Percentiles rank a stretch among this genome's conserved stretches.
Conservation (phyloP, 1,139 yeast genomes). For the Candida albicans region DNA sequence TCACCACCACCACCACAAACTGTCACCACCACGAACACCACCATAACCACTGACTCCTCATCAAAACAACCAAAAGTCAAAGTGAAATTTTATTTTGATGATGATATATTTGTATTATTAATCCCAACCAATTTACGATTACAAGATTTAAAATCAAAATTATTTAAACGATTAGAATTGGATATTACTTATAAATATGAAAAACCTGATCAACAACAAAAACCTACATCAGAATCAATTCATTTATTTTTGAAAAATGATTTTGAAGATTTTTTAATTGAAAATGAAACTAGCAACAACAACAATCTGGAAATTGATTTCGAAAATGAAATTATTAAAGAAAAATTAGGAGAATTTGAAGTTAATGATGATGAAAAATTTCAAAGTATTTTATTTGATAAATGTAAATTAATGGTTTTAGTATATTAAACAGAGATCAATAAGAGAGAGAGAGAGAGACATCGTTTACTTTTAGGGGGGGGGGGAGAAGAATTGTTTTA, state of each 20-base stretch:
- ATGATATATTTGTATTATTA: conserved; percentile 86
- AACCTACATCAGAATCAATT: conserved; percentile 17
- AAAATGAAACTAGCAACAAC: too few relatives aligned
- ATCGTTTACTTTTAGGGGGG: too few relatives aligned
- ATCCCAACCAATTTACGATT: conserved; percentile 64
- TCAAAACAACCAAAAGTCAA: conserved; percentile 44
- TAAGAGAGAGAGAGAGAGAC: too few relatives aligned
- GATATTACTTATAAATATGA: conserved; percentile 13
- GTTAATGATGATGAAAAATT: conserved; percentile 43
- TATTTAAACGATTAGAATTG: conserved; percentile 60
- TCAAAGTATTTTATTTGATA: conserved; percentile 44
- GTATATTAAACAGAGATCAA: conserved; percentile 4
- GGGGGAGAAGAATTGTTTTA: too few relatives aligned
- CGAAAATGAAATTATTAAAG: conserved; percentile 19
- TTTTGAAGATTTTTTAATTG: conserved; percentile 39
- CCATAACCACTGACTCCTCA: too few relatives aligned
- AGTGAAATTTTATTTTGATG: conserved; percentile 83
- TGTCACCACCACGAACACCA: too few relatives aligned
- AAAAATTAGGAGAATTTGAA: conserved; percentile 34
- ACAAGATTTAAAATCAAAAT: conserved; percentile 59
- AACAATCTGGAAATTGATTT: conserved; percentile 30
- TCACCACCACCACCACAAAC: neutral
- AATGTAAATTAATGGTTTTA: conserved; percentile 45
- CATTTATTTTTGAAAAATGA: conserved; percentile 43
- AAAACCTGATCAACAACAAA: conserved; percentile 16